These are phyloP conservation scores for Phytopythium mirpurense DNA, from an alignment of 352 stramenopile genomes.

Conservation along the genomic window DNA sequence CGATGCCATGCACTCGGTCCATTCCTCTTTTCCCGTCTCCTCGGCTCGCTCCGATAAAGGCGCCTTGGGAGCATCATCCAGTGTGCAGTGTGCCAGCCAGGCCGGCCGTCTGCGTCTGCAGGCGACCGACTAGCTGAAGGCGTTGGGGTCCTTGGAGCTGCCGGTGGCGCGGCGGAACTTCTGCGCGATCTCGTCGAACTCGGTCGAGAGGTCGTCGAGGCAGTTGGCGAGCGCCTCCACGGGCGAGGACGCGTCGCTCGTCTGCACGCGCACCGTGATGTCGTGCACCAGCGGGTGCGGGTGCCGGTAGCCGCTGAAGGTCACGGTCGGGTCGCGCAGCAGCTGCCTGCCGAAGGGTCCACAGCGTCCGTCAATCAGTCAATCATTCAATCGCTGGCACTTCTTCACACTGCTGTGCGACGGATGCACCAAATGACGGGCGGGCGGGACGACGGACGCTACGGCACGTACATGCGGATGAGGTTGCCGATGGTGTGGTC, in stretches of 20 bases:
- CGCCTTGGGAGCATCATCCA: too few species aligned
- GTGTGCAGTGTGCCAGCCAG: too few species aligned
- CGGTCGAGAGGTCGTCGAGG: conserved; percentile 80
- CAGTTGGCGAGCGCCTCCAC: conserved; percentile 79
- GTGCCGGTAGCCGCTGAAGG: conserved; percentile 94
- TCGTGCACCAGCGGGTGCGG: conserved; percentile 96
- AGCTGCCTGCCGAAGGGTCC: conserved; percentile 85
- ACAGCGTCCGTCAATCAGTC: background rate
- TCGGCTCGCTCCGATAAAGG: too few species aligned
- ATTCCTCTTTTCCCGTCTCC: too few species aligned
- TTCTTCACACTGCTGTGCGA: too few species aligned
- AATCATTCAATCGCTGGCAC: background rate
- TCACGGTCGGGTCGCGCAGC: conserved; percentile 82
- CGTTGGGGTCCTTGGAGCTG: conserved; percentile 81
- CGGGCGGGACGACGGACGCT: too few species aligned
- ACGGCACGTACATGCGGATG: conserved; percentile 95
- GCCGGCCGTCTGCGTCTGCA: too few species aligned
- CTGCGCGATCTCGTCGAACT: conserved; percentile 84
- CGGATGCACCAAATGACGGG: too few species aligned
- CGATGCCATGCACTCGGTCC: too few species aligned
- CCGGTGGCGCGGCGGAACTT: conserved; percentile 78
- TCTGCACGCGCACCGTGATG: conserved; percentile 94
- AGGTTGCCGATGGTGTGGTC: conserved; percentile 98
- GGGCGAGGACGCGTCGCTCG: conserved; percentile 77
- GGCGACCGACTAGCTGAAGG: conserved; percentile 60